Evolutionary conservation across 352 stramenopile species (phyloP).

Genomic region (Elongisporangium prolatum): DNA sequence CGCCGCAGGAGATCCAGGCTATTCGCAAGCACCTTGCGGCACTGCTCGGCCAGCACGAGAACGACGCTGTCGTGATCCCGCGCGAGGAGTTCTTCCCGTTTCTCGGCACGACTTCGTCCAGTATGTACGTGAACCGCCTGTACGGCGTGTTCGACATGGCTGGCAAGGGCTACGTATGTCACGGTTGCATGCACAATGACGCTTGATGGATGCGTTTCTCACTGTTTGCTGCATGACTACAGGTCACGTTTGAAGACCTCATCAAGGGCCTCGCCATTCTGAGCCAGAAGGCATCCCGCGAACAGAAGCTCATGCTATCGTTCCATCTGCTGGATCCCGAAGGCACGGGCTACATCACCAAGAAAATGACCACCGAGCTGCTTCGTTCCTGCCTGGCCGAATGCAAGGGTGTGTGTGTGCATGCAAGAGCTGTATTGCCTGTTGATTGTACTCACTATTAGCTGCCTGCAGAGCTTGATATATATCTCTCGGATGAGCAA

Average conservation of each 20-base stretch:
- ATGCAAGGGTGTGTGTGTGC: slow-evolving; percentile 51
- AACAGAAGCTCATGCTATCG: slow-evolving; percentile 85
- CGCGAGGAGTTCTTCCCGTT: slow-evolving; percentile 88
- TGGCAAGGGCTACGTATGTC: slow-evolving; percentile 60
- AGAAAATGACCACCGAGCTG: slow-evolving; percentile 78
- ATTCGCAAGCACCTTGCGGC: slow-evolving; percentile 73
- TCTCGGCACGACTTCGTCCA: slow-evolving; percentile 60
- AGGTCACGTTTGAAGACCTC: slow-evolving; percentile 83
- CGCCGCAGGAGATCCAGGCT: slow-evolving; percentile 66
- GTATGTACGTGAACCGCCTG: slow-evolving; percentile 80
- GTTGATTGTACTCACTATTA: background rate
- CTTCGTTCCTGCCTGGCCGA: slow-evolving; percentile 82
- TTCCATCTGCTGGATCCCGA: slow-evolving; percentile 80
- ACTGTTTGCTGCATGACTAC: background rate
- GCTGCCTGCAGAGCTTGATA: slow-evolving; percentile 59
- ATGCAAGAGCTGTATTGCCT: background rate
- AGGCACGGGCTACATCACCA: slow-evolving; percentile 78
- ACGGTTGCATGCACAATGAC: background rate
- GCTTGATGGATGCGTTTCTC: background rate
- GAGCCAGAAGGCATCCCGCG: slow-evolving; percentile 80
- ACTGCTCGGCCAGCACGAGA: slow-evolving; percentile 62
- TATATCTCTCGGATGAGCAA: slow-evolving; percentile 69
- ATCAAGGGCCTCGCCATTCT: slow-evolving; percentile 77
- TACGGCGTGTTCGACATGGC: slow-evolving; percentile 85
- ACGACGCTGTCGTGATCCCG: slow-evolving; percentile 69